Percentiles rank a stretch among this genome's conserved stretches.
phyloP scores from a whole-genome alignment of 2,329 filamentous ascomycete species.

The Lithohypha guttulata region DNA sequence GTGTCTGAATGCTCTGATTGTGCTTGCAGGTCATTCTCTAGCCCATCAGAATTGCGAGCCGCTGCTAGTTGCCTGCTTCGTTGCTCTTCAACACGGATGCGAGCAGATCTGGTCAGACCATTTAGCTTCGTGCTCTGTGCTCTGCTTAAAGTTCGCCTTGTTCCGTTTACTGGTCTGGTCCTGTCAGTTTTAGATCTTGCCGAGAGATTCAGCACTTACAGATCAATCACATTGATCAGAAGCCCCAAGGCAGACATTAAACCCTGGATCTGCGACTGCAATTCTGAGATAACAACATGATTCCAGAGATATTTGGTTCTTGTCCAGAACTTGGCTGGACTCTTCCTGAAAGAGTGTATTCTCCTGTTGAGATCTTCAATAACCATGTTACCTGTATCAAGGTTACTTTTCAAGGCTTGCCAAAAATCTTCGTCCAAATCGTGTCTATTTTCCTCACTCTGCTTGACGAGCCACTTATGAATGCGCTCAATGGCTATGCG shows the following conservation, averaged over 20 bases:
- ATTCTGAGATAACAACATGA: constrained; percentile 1
- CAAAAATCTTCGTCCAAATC: constrained; percentile 7
- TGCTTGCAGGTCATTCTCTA: too few species aligned
- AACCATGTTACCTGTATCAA: not conserved
- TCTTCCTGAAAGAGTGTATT: constrained; percentile 2
- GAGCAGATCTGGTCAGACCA: not conserved
- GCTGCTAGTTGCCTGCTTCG: not conserved
- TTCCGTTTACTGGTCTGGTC: constrained; percentile 1
- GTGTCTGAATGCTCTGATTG: too few species aligned
- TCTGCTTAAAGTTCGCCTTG: not conserved
- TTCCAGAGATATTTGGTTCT: constrained; percentile 8
- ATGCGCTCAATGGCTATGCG: constrained; percentile 6
- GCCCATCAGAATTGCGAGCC: too few species aligned
- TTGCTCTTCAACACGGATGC: constrained; percentile 2
- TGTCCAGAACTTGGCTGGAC: constrained; percentile 4
- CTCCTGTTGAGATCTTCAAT: constrained; percentile 3
- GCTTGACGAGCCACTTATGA: constrained; percentile 2
- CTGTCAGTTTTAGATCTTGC: not conserved
- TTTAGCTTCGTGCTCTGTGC: constrained; percentile 4
- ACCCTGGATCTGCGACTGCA: constrained; percentile 6
- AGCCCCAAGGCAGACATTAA: constrained; percentile 4
- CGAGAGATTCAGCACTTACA: not conserved
- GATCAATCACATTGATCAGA: constrained; percentile 3
- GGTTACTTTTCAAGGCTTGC: not conserved
- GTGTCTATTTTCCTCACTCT: not conserved